Conservation (phyloP, 257 asterid species). For the Rhazya stricta region DNA sequence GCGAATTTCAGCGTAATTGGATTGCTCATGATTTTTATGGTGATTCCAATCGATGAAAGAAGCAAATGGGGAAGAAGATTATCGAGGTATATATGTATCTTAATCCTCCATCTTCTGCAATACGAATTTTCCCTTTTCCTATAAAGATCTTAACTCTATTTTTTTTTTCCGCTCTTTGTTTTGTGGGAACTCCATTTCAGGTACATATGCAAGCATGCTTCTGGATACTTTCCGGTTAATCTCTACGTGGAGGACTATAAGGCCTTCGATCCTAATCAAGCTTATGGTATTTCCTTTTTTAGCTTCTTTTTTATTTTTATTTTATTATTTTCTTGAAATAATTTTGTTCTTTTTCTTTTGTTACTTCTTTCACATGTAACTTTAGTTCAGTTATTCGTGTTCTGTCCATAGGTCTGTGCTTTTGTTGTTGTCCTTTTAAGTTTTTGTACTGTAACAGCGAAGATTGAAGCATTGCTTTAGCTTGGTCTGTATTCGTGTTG, state of each 20-base stretch:
- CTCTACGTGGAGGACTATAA: conserved; percentile 81
- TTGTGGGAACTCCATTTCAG: conserved; percentile 35
- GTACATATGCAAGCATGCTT: conserved; percentile 81
- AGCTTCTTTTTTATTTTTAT: conserved; percentile 1
- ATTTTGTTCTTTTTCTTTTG: background rate
- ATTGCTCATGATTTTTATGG: conserved; percentile 49
- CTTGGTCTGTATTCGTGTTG: background rate
- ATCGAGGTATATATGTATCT: conserved; percentile 42
- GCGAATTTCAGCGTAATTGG: conserved; percentile 53
- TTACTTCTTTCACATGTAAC: background rate
- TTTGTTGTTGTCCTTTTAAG: background rate
- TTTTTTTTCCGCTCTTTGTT: no score
- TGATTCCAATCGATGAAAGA: conserved; percentile 67
- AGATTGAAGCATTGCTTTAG: background rate
- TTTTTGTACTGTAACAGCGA: background rate
- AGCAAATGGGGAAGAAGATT: conserved; percentile 63
- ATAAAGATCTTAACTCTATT: background rate
- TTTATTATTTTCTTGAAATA: background rate
- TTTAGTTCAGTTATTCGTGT: background rate
- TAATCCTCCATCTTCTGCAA: background rate
- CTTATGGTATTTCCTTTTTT: conserved; percentile 55
- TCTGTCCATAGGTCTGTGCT: background rate
- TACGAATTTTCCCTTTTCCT: background rate
- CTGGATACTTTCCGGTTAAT: conserved; percentile 82
- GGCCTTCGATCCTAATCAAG: conserved; percentile 91